These are phyloP conservation scores for Hanseniaspora thailandica DNA, from an alignment of 805 yeast genomes.

Conservation along the genomic window DNA sequence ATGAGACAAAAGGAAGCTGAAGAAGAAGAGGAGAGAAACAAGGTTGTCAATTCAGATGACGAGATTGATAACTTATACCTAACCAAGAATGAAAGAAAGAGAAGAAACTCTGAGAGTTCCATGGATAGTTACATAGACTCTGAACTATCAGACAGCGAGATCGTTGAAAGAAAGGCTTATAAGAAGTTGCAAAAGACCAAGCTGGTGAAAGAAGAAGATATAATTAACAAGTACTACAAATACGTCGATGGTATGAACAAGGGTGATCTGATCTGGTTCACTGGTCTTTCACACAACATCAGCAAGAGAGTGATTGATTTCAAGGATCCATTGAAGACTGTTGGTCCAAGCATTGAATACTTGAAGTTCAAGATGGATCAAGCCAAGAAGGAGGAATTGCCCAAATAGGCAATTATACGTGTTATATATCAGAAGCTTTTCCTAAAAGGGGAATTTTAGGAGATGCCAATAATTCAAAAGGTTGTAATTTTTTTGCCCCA, in stretches of 20 bases:
- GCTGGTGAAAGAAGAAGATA: not conserved
- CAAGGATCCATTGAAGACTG: constrained; percentile 18
- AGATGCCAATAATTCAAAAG: not conserved
- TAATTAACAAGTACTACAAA: constrained; percentile 6
- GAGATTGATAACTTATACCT: constrained; percentile 15
- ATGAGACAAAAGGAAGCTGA: constrained; percentile 3
- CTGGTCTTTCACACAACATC: constrained; percentile 50
- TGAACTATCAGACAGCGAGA: constrained; percentile 22
- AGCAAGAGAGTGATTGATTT: constrained; percentile 31
- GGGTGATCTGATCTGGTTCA: constrained; percentile 50
- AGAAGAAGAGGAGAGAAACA: not conserved
- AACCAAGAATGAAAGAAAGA: constrained; percentile 28
- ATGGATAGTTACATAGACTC: constrained; percentile 18
- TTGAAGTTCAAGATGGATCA: constrained; percentile 42
- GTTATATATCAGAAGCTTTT: not conserved
- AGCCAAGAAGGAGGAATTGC: not conserved
- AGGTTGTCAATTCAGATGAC: constrained; percentile 7
- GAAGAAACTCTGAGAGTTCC: constrained; percentile 25
- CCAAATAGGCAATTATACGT: not conserved
- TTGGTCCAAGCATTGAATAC: constrained; percentile 61
- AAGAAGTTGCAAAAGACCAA: constrained; percentile 4
- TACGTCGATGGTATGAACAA: constrained; percentile 18
- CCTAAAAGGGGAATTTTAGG: not conserved
- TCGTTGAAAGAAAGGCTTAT: constrained; percentile 26
- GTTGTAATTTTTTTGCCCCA: not conserved